These are phyloP conservation scores for Elsinoe perseae DNA, from an alignment of 2,329 filamentous ascomycete species.

Conservation along the genomic window DNA sequence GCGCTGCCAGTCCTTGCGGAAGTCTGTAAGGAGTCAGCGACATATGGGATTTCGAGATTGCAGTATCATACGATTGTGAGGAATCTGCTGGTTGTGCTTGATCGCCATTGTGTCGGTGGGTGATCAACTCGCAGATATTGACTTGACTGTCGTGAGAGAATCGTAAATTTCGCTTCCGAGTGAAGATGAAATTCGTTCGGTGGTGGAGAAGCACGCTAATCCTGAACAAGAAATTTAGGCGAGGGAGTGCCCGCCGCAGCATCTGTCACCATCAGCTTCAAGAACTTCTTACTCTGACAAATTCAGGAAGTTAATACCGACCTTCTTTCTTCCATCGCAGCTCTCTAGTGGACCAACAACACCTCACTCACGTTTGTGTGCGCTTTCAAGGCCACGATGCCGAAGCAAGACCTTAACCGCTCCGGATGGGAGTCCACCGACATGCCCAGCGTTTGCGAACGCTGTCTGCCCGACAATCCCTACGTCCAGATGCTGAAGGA, in stretches of 20 bases:
- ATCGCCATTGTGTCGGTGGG: constrained; percentile 62
- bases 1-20: constrained; percentile 99
- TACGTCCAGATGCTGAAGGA: constrained; percentile 99
- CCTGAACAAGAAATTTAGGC: not conserved
- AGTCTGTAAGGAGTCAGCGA: constrained; percentile 55
- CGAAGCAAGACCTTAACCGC: constrained; percentile 89
- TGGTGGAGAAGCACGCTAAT: constrained; percentile 11
- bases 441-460: constrained; percentile 83
- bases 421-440: constrained; percentile 94
- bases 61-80: constrained; percentile 61
- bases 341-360: not conserved
- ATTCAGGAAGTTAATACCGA: no score
- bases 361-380: no score
- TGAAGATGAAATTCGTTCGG: constrained; percentile 2
- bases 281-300: constrained; percentile 1
- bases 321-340: no score
- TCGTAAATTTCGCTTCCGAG: constrained; percentile 2
- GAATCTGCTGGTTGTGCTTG: constrained; percentile 99
- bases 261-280: not conserved
- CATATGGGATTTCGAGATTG: not conserved
- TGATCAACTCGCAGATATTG: constrained; percentile 30
- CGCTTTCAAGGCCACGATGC: constrained; percentile 57
- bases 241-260: constrained; percentile 4
- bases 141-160: constrained; percentile 12
- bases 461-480: constrained; percentile 88